Conservation (phyloP, 2,329 filamentous ascomycete genomes). For the Grosmannia serpens region DNA sequence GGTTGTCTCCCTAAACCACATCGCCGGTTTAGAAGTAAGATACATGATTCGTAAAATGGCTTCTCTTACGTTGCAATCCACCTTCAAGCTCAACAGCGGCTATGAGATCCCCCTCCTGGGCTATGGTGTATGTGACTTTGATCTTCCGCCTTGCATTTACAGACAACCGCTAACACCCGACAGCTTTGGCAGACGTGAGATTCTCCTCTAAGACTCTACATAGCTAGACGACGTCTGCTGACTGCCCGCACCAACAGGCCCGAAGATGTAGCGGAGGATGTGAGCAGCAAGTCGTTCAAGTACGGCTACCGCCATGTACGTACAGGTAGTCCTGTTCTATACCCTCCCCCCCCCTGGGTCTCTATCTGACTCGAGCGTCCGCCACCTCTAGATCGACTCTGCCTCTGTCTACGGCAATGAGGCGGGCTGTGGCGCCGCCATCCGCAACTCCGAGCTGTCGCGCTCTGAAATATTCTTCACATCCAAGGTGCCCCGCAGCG, state of each 20-base stretch:
- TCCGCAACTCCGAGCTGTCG: constrained; percentile 39
- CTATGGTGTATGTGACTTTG: constrained; percentile 33
- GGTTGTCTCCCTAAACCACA: background rate
- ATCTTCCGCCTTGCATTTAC: background rate
- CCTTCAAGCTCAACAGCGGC: constrained; percentile 42
- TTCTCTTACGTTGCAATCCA: constrained; percentile 33
- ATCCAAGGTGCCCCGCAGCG: constrained; percentile 39
- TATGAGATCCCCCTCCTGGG: constrained; percentile 40
- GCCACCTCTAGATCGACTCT: constrained; percentile 39
- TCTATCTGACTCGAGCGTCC: background rate
- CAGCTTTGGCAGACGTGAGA: constrained; percentile 43
- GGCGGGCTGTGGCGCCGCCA: constrained; percentile 45
- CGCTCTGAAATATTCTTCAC: constrained; percentile 48
- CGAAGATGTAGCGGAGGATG: constrained; percentile 5
- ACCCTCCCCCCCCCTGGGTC: no score
- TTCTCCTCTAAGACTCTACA: background rate
- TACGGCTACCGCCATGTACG: constrained; percentile 34
- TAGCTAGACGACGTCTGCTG: no score
- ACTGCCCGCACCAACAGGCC: background rate
- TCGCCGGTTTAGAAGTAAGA: background rate
- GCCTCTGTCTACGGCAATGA: constrained; percentile 57
- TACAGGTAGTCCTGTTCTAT: background rate
- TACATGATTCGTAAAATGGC: constrained; percentile 28
- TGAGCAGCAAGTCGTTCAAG: constrained; percentile 25
- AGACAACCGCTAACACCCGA: background rate